phyloP scores from a whole-genome alignment of 345 rosid species.

The Euclidium syriacum region DNA sequence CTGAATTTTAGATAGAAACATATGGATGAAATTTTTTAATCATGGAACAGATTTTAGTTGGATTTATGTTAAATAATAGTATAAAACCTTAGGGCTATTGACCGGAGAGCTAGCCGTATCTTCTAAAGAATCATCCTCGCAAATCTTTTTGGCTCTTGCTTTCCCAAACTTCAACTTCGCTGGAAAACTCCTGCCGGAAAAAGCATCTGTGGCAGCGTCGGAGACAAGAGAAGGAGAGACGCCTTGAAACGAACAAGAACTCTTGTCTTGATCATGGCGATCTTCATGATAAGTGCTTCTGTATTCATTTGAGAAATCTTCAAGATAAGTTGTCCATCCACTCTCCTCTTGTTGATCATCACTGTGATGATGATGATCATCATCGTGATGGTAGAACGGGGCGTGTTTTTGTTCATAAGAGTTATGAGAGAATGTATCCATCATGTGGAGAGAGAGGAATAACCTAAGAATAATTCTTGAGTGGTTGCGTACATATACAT shows the following conservation, averaged over 20 bases:
- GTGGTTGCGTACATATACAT: slow-evolving; percentile 21
- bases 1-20: no score
- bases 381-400: neutral
- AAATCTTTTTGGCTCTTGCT: slow-evolving; percentile 46
- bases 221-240: slow-evolving; percentile 61
- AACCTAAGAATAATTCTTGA: slow-evolving; percentile 16
- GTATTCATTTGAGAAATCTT: slow-evolving; percentile 47
- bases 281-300: slow-evolving; percentile 16
- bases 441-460: slow-evolving; percentile 17
- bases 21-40: neutral
- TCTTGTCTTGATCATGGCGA: slow-evolving; percentile 20
- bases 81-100: slow-evolving; percentile 65
- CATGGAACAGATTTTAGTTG: neutral
- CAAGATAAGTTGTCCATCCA: slow-evolving; percentile 85
- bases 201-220: slow-evolving; percentile 58
- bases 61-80: slow-evolving; percentile 7
- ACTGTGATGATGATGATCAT: neutral
- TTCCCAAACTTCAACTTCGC: slow-evolving; percentile 44
- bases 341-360: slow-evolving; percentile 53
- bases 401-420: slow-evolving; percentile 21
- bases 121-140: slow-evolving; percentile 68
- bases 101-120: slow-evolving; percentile 94
- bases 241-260: slow-evolving; percentile 37
- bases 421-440: slow-evolving; percentile 32
- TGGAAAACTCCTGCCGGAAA: slow-evolving; percentile 19